phyloP scores from a whole-genome alignment of 1,284 basidiomycete species.

The Cutaneotrichosporon spelunceum region DNA sequence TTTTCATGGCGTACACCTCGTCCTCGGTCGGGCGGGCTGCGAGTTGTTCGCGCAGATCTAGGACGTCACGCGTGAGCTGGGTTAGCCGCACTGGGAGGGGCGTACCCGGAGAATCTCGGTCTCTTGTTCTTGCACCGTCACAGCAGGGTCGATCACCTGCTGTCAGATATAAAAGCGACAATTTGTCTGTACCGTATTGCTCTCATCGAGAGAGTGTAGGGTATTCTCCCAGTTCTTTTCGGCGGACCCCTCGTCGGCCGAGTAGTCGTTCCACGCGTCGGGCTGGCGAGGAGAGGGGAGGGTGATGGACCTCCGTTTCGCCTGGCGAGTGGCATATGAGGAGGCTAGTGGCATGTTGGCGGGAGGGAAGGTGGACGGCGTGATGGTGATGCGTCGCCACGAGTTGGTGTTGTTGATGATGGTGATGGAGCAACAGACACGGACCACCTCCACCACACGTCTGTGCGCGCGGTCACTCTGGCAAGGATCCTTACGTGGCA shows the following conservation, averaged over 20 bases:
- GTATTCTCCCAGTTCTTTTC: slow-evolving; percentile 1
- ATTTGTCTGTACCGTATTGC: background rate
- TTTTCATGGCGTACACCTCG: slow-evolving; percentile 21
- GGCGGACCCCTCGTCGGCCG: background rate
- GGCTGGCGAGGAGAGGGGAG: background rate
- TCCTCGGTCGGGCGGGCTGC: slow-evolving; percentile 17
- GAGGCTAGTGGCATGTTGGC: background rate
- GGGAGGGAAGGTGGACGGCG: background rate
- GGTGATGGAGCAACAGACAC: background rate
- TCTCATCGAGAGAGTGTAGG: slow-evolving; percentile 1
- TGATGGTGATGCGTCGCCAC: background rate
- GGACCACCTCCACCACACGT: slow-evolving; percentile 18
- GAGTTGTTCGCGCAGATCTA: slow-evolving; percentile 11
- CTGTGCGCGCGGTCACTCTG: background rate
- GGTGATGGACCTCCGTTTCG: background rate
- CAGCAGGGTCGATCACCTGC: background rate
- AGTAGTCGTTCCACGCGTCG: slow-evolving; percentile 1
- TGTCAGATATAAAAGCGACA: background rate
- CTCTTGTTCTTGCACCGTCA: background rate
- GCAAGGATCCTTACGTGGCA: background rate
- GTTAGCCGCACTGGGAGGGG: background rate
- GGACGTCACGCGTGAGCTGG: slow-evolving; percentile 16
- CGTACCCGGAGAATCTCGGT: slow-evolving; percentile 2
- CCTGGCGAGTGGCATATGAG: background rate
- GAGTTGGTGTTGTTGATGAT: background rate